phyloP scores from a whole-genome alignment of 768 basidiomycete species.

The Rhodosporidiobolus odoratus region DNA sequence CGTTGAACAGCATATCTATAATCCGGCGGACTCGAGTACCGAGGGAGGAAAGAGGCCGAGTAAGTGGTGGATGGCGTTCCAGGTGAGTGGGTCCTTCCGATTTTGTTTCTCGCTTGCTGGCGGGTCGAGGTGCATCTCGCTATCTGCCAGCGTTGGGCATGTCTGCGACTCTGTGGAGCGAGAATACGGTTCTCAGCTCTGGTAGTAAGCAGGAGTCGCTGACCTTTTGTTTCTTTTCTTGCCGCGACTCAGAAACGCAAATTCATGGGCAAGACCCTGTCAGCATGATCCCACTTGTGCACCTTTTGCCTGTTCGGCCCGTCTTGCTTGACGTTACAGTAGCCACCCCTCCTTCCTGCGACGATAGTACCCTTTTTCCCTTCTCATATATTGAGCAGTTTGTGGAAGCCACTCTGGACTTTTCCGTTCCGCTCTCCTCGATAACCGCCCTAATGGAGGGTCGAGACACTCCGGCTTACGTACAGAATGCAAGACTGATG shows the following conservation, averaged over 20 bases:
- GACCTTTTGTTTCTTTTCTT: not conserved
- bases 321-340: too few relatives aligned
- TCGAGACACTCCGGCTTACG: too few relatives aligned
- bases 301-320: not conserved
- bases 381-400: too few relatives aligned
- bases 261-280: conserved; percentile 43
- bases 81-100: conserved; percentile 37
- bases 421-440: too few relatives aligned
- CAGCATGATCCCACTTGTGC: not conserved
- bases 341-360: not conserved
- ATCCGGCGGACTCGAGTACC: conserved; percentile 29
- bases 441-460: too few relatives aligned
- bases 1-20: conserved; percentile 70
- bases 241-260: conserved; percentile 34
- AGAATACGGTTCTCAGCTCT: too few relatives aligned
- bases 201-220: not conserved
- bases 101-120: not conserved
- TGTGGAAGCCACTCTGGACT: too few relatives aligned
- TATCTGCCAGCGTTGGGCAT: not conserved
- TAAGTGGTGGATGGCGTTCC: conserved; percentile 99
- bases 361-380: too few relatives aligned
- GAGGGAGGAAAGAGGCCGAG: conserved; percentile 90
- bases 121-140: not conserved
- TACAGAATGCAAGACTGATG: too few relatives aligned
- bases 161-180: too few relatives aligned